Conservation (phyloP, 305 asterid genomes). For the Fraxinus platypoda region DNA sequence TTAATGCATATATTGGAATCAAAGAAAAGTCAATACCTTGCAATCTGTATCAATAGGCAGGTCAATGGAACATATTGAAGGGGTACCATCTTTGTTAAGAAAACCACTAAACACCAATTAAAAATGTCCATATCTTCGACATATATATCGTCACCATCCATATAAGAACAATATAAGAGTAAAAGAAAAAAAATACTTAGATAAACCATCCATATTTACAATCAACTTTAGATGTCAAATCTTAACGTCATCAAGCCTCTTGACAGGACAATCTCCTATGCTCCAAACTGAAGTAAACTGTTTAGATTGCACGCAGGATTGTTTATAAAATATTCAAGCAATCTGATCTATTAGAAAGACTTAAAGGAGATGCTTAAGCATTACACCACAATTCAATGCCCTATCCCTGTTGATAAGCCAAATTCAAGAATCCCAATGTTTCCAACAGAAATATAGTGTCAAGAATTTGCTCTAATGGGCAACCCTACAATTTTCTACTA, state of each 20-base stretch:
- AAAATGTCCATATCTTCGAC: constrained; percentile 87
- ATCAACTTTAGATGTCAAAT: not conserved
- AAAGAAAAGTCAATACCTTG: constrained; percentile 39
- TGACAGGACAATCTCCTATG: not conserved
- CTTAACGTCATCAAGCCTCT: not conserved
- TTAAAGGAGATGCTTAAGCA: not conserved
- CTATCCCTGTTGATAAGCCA: not conserved
- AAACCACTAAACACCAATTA: constrained; percentile 68
- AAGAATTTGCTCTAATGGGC: not conserved
- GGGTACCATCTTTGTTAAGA: constrained; percentile 62
- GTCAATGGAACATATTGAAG: constrained; percentile 65
- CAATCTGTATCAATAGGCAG: constrained; percentile 39
- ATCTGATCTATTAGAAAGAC: not conserved
- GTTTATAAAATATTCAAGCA: not conserved
- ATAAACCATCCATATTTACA: not conserved
- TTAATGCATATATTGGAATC: not conserved
- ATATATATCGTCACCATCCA: constrained; percentile 45
- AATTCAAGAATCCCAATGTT: not conserved
- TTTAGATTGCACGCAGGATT: not conserved
- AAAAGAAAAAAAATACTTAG: not conserved
- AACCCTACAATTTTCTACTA: not conserved
- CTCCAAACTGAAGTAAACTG: not conserved
- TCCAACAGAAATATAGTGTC: not conserved
- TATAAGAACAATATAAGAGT: not conserved
- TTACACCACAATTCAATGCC: not conserved